phyloP scores from a whole-genome alignment of 257 asterid genomes.

The Lavandula angustifolia region DNA sequence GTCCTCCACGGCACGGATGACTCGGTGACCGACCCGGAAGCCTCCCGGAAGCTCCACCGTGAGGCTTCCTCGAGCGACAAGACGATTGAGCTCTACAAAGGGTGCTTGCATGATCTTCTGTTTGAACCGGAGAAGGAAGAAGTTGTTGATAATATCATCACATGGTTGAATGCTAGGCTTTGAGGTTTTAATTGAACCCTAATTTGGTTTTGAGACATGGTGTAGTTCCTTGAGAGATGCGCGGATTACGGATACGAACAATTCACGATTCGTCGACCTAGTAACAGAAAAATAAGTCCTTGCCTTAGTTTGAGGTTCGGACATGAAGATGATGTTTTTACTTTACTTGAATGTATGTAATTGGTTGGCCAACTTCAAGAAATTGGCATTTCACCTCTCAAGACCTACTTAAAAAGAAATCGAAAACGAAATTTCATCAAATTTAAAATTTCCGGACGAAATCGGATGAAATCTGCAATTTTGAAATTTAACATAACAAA shows the following conservation, averaged over 20 bases:
- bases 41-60: conserved; percentile 61
- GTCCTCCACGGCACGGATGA: conserved; percentile 86
- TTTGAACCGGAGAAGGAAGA: conserved; percentile 81
- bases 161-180: conserved; percentile 62
- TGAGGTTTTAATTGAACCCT: conserved; percentile 22
- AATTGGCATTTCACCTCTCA: conserved; percentile 6
- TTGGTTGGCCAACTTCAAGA: conserved; percentile 21
- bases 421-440: conserved; percentile 16
- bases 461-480: no score
- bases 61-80: conserved; percentile 76
- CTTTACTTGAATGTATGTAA: not conserved
- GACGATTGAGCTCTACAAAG: conserved; percentile 58
- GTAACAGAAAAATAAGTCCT: no score
- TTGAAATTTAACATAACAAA: no score
- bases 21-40: conserved; percentile 69
- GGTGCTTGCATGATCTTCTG: conserved; percentile 77
- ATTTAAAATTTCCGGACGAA: not conserved
- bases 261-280: not conserved
- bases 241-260: not conserved
- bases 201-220: not conserved
- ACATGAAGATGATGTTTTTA: no score
- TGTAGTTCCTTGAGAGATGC: not conserved
- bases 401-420: not conserved
- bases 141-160: conserved; percentile 43
- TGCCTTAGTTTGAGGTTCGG: no score